phyloP scores from a whole-genome alignment of 345 rosid genomes.

The Firmiana major region DNA sequence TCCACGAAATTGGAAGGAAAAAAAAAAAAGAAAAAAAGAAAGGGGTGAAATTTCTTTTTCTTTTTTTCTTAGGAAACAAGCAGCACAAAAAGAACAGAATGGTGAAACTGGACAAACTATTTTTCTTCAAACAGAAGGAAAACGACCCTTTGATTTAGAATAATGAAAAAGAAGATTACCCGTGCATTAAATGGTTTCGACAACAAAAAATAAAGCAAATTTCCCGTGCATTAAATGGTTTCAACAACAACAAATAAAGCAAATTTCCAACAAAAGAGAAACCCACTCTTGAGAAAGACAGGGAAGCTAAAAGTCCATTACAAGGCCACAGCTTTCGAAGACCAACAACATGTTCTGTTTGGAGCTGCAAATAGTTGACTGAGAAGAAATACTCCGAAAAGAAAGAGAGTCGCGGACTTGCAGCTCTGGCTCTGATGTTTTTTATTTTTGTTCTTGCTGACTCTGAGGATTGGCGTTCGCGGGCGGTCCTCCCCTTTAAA shows the following conservation, averaged over 20 bases:
- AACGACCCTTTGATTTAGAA: background rate
- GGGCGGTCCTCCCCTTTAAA: too few species aligned
- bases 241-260: background rate
- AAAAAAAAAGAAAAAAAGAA: background rate
- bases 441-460: too few species aligned
- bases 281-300: background rate
- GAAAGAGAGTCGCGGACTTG: background rate
- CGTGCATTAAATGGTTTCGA: background rate
- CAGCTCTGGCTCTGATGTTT: too few species aligned
- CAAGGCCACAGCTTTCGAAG: background rate
- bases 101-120: background rate
- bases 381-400: background rate
- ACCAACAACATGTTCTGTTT: background rate
- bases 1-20: background rate
- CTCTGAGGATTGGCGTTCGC: too few species aligned
- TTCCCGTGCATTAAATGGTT: background rate
- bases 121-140: background rate
- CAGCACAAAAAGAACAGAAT: background rate
- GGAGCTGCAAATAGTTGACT: background rate
- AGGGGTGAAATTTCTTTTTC: background rate
- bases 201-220: background rate
- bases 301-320: background rate
- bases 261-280: background rate
- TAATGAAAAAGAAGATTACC: background rate
- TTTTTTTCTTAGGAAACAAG: background rate